phyloP scores from a whole-genome alignment of 176 grass and related monocot species.

The Hyparrhenia diplandra region DNA sequence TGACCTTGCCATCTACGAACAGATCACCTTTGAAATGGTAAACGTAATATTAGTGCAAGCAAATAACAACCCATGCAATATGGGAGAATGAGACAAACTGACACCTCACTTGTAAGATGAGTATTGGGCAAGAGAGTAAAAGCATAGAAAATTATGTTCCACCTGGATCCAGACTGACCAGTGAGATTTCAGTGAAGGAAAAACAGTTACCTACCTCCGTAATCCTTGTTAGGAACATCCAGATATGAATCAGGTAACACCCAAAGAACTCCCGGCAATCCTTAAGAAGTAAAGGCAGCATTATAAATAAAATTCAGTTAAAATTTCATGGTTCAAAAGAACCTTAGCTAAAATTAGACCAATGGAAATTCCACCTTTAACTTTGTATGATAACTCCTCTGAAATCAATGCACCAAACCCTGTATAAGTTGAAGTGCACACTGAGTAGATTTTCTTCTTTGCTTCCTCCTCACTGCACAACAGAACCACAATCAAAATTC shows the following conservation, averaged over 20 bases:
- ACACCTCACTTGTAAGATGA: not conserved
- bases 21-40: constrained; percentile 61
- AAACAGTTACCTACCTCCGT: constrained; percentile 61
- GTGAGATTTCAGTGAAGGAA: not conserved
- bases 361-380: constrained; percentile 72
- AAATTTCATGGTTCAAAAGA: not conserved
- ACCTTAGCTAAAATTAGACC: constrained; percentile 15
- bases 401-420: constrained; percentile 90
- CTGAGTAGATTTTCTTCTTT: constrained; percentile 94
- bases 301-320: constrained; percentile 7
- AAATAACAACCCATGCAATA: constrained; percentile 1
- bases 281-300: constrained; percentile 32
- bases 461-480: constrained; percentile 84
- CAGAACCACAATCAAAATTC: constrained; percentile 16
- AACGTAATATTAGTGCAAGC: not conserved
- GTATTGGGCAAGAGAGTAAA: not conserved
- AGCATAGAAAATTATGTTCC: not conserved
- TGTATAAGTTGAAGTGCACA: constrained; percentile 77
- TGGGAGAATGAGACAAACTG: not conserved
- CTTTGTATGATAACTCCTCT: constrained; percentile 93
- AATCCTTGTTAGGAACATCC: constrained; percentile 98
- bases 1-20: constrained; percentile 78
- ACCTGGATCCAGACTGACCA: not conserved
- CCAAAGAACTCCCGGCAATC: constrained; percentile 97
- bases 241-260: constrained; percentile 97